Conservation (phyloP, 225 moss, liverwort and hornwort genomes). For the Pseudoscleropodium purum region DNA sequence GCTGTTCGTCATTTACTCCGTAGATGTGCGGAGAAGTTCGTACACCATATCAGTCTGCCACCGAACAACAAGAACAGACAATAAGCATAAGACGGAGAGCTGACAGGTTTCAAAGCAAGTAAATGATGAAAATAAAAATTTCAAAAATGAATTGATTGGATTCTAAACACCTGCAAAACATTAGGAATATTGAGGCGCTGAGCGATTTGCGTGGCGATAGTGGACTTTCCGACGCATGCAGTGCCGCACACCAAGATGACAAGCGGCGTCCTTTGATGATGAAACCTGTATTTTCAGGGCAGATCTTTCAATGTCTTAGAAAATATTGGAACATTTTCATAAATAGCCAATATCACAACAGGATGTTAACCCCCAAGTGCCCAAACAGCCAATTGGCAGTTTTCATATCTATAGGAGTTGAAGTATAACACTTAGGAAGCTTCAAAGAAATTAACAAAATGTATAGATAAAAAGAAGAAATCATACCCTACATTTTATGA, state of each 20-base stretch:
- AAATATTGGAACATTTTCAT: not conserved
- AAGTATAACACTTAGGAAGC: not conserved
- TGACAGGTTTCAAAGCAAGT: not conserved
- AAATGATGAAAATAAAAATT: not conserved
- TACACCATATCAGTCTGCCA: slow-evolving; percentile 99
- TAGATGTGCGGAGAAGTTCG: slow-evolving; percentile 92
- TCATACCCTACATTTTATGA: not conserved
- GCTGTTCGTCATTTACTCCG: slow-evolving; percentile 49
- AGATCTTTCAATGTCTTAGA: not conserved
- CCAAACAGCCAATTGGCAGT: not conserved
- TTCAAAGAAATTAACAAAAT: not conserved
- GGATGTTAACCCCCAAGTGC: not conserved
- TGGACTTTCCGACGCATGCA: slow-evolving; percentile 96
- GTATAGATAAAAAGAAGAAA: not conserved
- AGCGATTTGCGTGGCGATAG: slow-evolving; percentile 96
- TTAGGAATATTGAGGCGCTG: slow-evolving; percentile 97
- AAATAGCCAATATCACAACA: not conserved
- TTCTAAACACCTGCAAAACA: slow-evolving; percentile 66
- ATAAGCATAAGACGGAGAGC: not conserved
- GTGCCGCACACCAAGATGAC: slow-evolving; percentile 96
- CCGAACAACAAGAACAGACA: not conserved
- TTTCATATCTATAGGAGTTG: not conserved
- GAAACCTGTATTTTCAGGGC: slow-evolving; percentile 49
- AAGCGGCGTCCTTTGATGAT: slow-evolving; percentile 94
- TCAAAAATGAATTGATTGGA: not conserved